Evolutionary conservation across 257 asterid species (phyloP).

Genomic region (Plantago ovata): DNA sequence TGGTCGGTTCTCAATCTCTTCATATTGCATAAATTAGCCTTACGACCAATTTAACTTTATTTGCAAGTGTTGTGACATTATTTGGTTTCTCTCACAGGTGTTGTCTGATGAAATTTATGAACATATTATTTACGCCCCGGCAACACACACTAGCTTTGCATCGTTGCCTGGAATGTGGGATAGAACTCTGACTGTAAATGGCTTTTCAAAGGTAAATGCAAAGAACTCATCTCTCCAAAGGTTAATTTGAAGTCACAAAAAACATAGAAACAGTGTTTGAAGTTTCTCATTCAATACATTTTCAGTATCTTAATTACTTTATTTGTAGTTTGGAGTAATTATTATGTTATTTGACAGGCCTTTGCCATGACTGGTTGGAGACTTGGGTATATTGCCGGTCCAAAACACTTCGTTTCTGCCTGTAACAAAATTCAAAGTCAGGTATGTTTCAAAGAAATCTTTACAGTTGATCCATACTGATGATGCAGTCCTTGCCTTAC

Average conservation of each 20-base stretch:
- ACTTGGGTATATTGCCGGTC: constrained; percentile 95
- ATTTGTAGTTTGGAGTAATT: no score
- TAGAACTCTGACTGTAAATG: constrained; percentile 89
- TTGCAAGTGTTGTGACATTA: constrained; percentile 10
- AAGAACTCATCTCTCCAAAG: constrained; percentile 8
- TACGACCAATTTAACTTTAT: constrained; percentile 9
- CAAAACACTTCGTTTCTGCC: constrained; percentile 87
- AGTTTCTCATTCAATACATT: neutral
- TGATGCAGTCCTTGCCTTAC: neutral
- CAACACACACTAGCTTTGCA: constrained; percentile 93
- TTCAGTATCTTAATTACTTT: constrained; percentile 1
- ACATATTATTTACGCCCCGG: constrained; percentile 93
- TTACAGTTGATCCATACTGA: neutral
- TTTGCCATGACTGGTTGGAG: constrained; percentile 99
- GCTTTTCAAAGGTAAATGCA: constrained; percentile 79
- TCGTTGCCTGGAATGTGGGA: constrained; percentile 97
- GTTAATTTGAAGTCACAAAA: neutral
- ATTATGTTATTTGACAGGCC: constrained; percentile 51
- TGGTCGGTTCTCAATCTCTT: constrained; percentile 43
- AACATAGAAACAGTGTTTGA: constrained; percentile 1
- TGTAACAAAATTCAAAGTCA: constrained; percentile 96
- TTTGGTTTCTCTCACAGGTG: constrained; percentile 46
- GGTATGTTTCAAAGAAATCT: constrained; percentile 33
- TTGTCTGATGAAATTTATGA: constrained; percentile 94
- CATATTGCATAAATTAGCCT: neutral